phyloP scores from a whole-genome alignment of 202 grass and related monocot species.

The Carex sylvatica region DNA sequence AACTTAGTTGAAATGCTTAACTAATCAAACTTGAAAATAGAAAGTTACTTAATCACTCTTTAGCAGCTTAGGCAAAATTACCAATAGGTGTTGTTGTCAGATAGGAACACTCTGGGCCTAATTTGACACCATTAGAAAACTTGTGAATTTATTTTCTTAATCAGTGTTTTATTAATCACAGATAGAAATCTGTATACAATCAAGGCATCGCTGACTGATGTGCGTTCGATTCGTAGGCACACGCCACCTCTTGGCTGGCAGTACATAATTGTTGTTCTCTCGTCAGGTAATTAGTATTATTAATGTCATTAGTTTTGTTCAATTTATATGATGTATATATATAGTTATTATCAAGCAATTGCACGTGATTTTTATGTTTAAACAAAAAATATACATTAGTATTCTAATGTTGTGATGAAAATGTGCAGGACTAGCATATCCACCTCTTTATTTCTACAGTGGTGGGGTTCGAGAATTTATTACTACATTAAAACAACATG shows the following conservation, averaged over 20 bases:
- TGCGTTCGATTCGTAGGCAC: slow-evolving; percentile 86
- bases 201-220: slow-evolving; percentile 66
- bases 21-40: not conserved
- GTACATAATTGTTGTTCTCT: slow-evolving; percentile 93
- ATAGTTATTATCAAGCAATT: not conserved
- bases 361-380: not conserved
- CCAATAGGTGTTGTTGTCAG: not conserved
- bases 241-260: slow-evolving; percentile 67
- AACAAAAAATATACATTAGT: not conserved
- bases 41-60: not conserved
- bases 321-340: not conserved
- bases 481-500: slow-evolving; percentile 67
- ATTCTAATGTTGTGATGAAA: slow-evolving; percentile 24
- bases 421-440: slow-evolving; percentile 78
- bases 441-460: slow-evolving; percentile 97
- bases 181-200: slow-evolving; percentile 91
- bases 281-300: slow-evolving; percentile 66
- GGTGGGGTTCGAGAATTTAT: slow-evolving; percentile 90
- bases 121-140: not conserved
- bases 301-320: not conserved
- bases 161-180: slow-evolving; percentile 29
- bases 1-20: not conserved
- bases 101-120: not conserved
- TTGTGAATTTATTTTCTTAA: not conserved
- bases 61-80: slow-evolving; percentile 1